phyloP scores from a whole-genome alignment of 345 rosid genomes.

The Citrus australasica region DNA sequence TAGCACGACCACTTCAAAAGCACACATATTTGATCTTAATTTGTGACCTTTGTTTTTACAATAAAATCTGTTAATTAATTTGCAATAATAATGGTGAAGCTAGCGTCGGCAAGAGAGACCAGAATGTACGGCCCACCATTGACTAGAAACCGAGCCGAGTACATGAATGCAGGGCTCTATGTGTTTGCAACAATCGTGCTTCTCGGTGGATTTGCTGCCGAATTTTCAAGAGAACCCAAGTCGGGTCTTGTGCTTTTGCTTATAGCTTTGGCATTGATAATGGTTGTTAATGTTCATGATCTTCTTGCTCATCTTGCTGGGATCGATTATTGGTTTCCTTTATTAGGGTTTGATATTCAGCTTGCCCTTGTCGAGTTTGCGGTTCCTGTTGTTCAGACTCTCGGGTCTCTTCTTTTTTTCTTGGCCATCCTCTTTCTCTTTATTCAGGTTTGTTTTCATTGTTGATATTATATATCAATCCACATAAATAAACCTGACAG shows the following conservation, averaged over 20 bases:
- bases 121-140: slow-evolving; percentile 64
- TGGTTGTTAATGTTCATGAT: slow-evolving; percentile 62
- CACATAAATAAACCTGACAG: too few relatives aligned
- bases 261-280: slow-evolving; percentile 45
- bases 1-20: background rate
- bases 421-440: slow-evolving; percentile 59
- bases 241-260: slow-evolving; percentile 67
- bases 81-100: slow-evolving; percentile 65
- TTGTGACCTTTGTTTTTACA: background rate
- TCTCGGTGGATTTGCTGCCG: slow-evolving; percentile 52
- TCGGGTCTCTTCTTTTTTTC: slow-evolving; percentile 61
- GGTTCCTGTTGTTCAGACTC: slow-evolving; percentile 57
- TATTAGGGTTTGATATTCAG: slow-evolving; percentile 66
- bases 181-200: slow-evolving; percentile 60
- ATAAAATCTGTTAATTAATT: too few relatives aligned
- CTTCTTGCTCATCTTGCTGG: slow-evolving; percentile 78
- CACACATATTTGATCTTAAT: background rate
- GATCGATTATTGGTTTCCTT: slow-evolving; percentile 52
- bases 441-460: slow-evolving; percentile 44
- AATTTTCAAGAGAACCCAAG: slow-evolving; percentile 60
- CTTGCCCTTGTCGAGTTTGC: slow-evolving; percentile 73
- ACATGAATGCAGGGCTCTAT: slow-evolving; percentile 71
- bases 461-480: too few relatives aligned
- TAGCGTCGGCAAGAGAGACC: slow-evolving; percentile 73
- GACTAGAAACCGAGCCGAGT: slow-evolving; percentile 59